Evolutionary conservation across 2,329 filamentous ascomycete genomes (phyloP).

Genomic region (Aspergillus sp.): DNA sequence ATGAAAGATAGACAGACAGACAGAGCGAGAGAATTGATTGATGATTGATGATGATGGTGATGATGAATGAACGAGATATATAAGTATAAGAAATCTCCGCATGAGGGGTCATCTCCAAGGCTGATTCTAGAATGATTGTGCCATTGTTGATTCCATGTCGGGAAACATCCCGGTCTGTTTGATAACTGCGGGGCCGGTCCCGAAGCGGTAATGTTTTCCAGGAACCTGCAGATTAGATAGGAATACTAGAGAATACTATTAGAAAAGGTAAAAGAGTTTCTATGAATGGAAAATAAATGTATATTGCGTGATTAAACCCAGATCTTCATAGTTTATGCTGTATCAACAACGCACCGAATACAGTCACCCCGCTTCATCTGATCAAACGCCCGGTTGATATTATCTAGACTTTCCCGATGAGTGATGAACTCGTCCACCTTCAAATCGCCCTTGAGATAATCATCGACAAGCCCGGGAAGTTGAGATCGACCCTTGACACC

Average conservation of each 20-base stretch:
- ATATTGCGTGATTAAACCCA: background rate
- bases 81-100: background rate
- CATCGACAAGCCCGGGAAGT: constrained; percentile 77
- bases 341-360: constrained; percentile 85
- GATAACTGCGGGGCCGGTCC: too few relatives aligned
- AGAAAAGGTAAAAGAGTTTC: background rate
- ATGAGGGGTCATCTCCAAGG: background rate
- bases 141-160: too few relatives aligned
- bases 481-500: constrained; percentile 97
- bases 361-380: constrained; percentile 96
- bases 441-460: constrained; percentile 83
- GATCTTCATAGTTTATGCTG: constrained; percentile 36
- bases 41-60: background rate
- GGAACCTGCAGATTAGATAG: too few relatives aligned
- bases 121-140: too few relatives aligned
- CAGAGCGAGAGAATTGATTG: background rate
- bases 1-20: too few relatives aligned
- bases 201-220: too few relatives aligned
- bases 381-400: constrained; percentile 86
- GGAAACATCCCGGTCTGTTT: too few relatives aligned
- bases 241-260: too few relatives aligned
- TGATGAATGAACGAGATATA: background rate
- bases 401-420: constrained; percentile 74
- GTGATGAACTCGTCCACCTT: constrained; percentile 99
- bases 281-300: background rate